Conservation (phyloP, 2,329 filamentous ascomycete species). For the Didymella exigua region DNA sequence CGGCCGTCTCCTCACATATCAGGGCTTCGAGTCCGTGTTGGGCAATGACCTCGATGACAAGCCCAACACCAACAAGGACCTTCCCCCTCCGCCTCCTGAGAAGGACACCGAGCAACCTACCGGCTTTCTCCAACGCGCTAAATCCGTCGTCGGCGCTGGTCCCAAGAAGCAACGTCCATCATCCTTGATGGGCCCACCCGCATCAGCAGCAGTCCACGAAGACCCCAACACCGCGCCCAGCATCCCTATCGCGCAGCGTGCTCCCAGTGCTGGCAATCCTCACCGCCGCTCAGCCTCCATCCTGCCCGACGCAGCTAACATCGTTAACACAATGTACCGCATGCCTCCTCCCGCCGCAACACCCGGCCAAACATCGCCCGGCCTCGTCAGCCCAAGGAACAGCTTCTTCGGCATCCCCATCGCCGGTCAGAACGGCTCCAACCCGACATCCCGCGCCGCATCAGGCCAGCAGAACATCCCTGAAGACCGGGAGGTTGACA, state of each 20-base stretch:
- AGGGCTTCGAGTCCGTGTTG: slow-evolving; percentile 92
- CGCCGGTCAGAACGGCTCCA: slow-evolving; percentile 49
- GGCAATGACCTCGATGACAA: slow-evolving; percentile 68
- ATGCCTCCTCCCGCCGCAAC: slow-evolving; percentile 56
- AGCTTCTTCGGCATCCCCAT: slow-evolving; percentile 51
- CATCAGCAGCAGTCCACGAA: slow-evolving; percentile 46
- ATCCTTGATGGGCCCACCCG: slow-evolving; percentile 40
- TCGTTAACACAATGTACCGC: slow-evolving; percentile 91
- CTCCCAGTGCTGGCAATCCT: slow-evolving; percentile 40
- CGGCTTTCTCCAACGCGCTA: slow-evolving; percentile 63
- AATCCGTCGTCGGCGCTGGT: slow-evolving; percentile 59
- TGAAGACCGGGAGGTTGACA: slow-evolving; percentile 42
- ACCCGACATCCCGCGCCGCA: slow-evolving; percentile 50
- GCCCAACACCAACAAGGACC: slow-evolving; percentile 76
- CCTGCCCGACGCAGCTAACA: slow-evolving; percentile 63
- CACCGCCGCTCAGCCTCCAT: slow-evolving; percentile 55
- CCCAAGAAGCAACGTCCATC: slow-evolving; percentile 53
- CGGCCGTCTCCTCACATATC: slow-evolving; percentile 88
- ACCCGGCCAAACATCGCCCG: slow-evolving; percentile 56
- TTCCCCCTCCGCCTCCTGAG: slow-evolving; percentile 65
- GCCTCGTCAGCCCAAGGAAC: slow-evolving; percentile 45
- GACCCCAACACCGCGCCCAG: slow-evolving; percentile 77
- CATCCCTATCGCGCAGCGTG: slow-evolving; percentile 68
- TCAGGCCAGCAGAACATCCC: slow-evolving; percentile 37
- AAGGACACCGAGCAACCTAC: slow-evolving; percentile 55